Base-by-base conservation (phyloP, 1,284 basidiomycete genomes). In the Naganishia sp. region DNA sequence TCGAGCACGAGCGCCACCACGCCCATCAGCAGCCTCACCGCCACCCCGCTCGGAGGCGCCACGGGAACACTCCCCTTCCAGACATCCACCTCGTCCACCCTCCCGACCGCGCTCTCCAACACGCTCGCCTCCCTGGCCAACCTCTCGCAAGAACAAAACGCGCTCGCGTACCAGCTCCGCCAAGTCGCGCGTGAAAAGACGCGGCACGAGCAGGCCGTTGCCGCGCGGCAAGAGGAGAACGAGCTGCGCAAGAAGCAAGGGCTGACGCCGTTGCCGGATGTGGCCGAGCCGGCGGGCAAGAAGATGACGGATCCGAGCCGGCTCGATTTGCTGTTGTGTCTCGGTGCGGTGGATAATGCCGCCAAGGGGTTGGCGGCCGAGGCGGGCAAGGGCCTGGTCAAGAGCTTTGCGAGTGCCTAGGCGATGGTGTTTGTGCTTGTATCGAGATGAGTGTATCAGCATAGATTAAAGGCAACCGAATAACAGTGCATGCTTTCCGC, bases 201-300 rank as follows among this genome's bases (percentile, higher is more conserved):
- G 46, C 87, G 87, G 69, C 91, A 93, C 68, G 95, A 99, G 69
- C 82, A 83, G 65, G 87, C 88, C 73, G 80, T 94, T 65, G 84
- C 85, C 72, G 92, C 92, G 78, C 86, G 93, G 72, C 90, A 90
- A 76, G 92, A 95, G 75, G 95, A 98, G 81, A 97, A 94, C 76
- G 86, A 85, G 25, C 82, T 84, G 67, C 85, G 95, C 65, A 85
- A 89, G 69, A 88, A 88, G 56, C 90, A 94, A 74, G 94, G 94
- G 10, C 82, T 96, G 66, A 85, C 87, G 43, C 90, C 94, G 67
- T 83, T 97, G 31, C 93, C 92, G 0, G 88, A 91, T 75, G 90
- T 95, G 74, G 84, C 92, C 56, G 85, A 85, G 76, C 84, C 88
- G 71, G 74, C 92, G 75, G 94, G 93, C 83, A 93, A 90, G 81